Evolutionary conservation across 768 basidiomycete genomes (phyloP).

Genomic region (Lactarius hengduanensis): DNA sequence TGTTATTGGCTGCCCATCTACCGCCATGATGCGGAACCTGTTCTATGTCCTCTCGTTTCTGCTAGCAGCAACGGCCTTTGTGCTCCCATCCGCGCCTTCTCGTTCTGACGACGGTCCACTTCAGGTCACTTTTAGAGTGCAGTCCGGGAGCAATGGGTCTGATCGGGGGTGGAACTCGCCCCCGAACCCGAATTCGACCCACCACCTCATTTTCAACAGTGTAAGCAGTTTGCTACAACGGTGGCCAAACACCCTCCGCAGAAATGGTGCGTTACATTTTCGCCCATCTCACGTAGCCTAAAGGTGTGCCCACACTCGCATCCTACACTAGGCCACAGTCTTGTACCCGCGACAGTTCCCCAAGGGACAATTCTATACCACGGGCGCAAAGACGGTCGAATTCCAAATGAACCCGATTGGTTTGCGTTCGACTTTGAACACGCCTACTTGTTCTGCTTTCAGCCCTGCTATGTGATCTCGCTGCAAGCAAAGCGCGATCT

Average conservation of each 20-base stretch:
- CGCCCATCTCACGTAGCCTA: not conserved
- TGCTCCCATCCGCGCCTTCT: constrained; percentile 24
- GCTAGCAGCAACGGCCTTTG: not conserved
- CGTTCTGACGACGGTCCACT: constrained; percentile 30
- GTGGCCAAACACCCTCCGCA: constrained; percentile 39
- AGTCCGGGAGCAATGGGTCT: not conserved
- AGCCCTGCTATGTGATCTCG: constrained; percentile 8
- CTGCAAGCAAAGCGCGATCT: constrained; percentile 22
- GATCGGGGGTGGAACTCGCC: constrained; percentile 19
- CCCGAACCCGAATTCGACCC: constrained; percentile 35
- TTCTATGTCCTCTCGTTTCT: not conserved
- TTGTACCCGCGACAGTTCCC: constrained; percentile 23
- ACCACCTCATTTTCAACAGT: constrained; percentile 39
- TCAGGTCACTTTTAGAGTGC: constrained; percentile 21
- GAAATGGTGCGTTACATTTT: constrained; percentile 23
- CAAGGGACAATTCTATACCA: constrained; percentile 27
- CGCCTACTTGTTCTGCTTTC: constrained; percentile 14
- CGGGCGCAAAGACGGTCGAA: constrained; percentile 11
- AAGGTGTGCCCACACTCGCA: not conserved
- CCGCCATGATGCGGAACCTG: not conserved
- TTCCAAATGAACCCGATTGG: constrained; percentile 25
- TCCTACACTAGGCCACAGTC: constrained; percentile 18
- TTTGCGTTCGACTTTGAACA: constrained; percentile 29
- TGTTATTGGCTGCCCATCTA: no score
- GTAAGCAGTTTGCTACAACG: constrained; percentile 39